These are phyloP conservation scores for Cryptosporidium xiaoi DNA, from an alignment of 169 alveolate genomes.

Conservation along the genomic window DNA sequence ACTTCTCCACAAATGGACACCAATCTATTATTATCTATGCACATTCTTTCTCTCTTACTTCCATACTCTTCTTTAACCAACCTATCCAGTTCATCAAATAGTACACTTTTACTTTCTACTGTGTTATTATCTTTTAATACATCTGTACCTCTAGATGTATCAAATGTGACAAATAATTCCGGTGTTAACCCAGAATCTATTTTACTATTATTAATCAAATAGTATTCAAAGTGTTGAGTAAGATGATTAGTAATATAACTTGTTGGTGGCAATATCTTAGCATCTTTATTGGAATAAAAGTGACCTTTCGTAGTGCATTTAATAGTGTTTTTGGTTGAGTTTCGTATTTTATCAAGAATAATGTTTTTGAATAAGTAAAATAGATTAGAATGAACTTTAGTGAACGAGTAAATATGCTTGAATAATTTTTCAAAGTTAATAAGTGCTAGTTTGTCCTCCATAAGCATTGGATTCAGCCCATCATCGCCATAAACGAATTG, in stretches of 20 bases:
- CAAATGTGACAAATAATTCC: neutral
- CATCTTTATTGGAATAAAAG: neutral
- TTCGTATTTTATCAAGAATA: neutral
- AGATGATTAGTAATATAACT: neutral
- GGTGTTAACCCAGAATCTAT: too few species aligned
- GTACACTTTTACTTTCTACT: neutral
- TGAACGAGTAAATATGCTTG: slow-evolving; percentile 70
- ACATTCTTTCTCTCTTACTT: neutral
- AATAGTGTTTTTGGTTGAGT: neutral
- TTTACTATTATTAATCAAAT: neutral
- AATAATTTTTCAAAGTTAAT: slow-evolving; percentile 83
- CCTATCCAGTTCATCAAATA: slow-evolving; percentile 41
- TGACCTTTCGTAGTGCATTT: neutral
- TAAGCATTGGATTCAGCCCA: slow-evolving; percentile 91
- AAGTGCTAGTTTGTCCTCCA: slow-evolving; percentile 85
- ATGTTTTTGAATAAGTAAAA: slow-evolving; percentile 12
- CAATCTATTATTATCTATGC: neutral
- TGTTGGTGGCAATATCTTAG: slow-evolving; percentile 28
- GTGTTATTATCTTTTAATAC: neutral
- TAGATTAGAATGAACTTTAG: slow-evolving; percentile 45
- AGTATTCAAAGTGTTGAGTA: neutral
- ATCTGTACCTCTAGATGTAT: neutral
- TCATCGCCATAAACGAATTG: slow-evolving; percentile 99
- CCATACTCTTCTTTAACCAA: slow-evolving; percentile 15
- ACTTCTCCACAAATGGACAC: neutral